Conservation (phyloP, 805 yeast species). For the Yamadazyma kitorensis region DNA sequence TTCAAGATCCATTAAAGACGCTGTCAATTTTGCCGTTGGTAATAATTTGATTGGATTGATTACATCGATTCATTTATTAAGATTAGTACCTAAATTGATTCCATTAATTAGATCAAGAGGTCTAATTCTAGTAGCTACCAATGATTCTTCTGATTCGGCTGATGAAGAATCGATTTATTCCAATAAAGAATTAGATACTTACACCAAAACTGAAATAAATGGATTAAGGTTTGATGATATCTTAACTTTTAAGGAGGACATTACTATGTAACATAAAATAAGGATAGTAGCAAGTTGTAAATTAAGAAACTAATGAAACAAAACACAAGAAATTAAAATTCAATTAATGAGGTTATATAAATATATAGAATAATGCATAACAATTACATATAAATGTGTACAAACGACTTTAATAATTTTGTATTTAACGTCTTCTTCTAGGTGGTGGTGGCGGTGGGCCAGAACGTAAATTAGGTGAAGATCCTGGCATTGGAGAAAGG, state of each 20-base stretch:
- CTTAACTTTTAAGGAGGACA: slow-evolving; percentile 62
- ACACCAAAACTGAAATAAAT: slow-evolving; percentile 51
- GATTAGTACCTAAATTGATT: slow-evolving; percentile 71
- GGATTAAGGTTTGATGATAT: slow-evolving; percentile 65
- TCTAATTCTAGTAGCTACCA: slow-evolving; percentile 73
- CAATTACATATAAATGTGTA: too few relatives aligned
- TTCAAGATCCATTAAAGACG: slow-evolving; percentile 75
- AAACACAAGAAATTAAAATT: too few relatives aligned
- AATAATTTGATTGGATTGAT: slow-evolving; percentile 86
- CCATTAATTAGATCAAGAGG: slow-evolving; percentile 79
- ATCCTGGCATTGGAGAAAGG: slow-evolving; percentile 2
- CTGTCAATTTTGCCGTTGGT: slow-evolving; percentile 71
- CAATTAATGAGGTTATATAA: background rate
- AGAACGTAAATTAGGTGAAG: slow-evolving; percentile 9
- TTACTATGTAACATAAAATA: slow-evolving; percentile 21
- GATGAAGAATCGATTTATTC: slow-evolving; percentile 20
- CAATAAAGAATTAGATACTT: slow-evolving; percentile 30
- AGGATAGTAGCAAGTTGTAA: background rate
- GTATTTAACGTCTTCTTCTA: slow-evolving; percentile 18
- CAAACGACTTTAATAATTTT: background rate
- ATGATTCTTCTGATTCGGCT: slow-evolving; percentile 34
- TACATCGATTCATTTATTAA: slow-evolving; percentile 66
- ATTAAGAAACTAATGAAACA: background rate
- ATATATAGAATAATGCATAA: background rate
- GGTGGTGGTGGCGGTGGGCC: slow-evolving; percentile 39